Base-by-base conservation (phyloP, 768 basidiomycete genomes). In the Phlegmacium glaucopus region DNA sequence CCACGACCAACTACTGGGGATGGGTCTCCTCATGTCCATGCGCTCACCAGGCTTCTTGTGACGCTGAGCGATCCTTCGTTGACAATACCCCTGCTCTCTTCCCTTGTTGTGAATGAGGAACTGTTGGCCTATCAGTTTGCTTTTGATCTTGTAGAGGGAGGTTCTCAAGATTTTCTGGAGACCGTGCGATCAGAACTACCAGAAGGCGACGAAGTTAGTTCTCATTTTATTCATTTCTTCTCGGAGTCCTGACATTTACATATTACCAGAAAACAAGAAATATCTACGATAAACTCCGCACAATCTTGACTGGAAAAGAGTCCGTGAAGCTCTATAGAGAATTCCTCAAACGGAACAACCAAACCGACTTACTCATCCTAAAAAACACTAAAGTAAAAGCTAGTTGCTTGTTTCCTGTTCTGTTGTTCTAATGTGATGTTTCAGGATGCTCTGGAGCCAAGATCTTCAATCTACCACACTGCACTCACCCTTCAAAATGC, bases 391-490 rank as follows among this genome's bases (percentile, higher is more conserved):
- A 95, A 77, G 92, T 90, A 54, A 46, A 52, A 29, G 42, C 7
- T 10, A 27, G 47, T 17, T 29, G 12, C 2, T 22, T 4, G 17
- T 35, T 6, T 29, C 11, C 9, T 10, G 9, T n/a, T 22, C 45
- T 15, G 15, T 42, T 4, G 22, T 29, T 55, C 39, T 37, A 53
- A 29, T 51, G n/a, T 47, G 12, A 32, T 25, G 28, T 38, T 44
- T 4, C 52, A 94, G 91, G 94, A 97, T 43, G 82, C 84, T 1
- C 75, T 98, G 16, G 95, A 97, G 60, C 80, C 93, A 22, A 87
- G 95, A 30, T 94, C 91, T 17, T 98, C 95, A 15, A 91, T 99
- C 61, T 98, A 94, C 64, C 96, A 99, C 69, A 94, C 92, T 5
- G 94, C 96, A 4, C 80, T 99, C 53, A 94, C 94, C 7, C 79